Conservation (phyloP, 345 rosid species). For the Corchorus olitorius region DNA sequence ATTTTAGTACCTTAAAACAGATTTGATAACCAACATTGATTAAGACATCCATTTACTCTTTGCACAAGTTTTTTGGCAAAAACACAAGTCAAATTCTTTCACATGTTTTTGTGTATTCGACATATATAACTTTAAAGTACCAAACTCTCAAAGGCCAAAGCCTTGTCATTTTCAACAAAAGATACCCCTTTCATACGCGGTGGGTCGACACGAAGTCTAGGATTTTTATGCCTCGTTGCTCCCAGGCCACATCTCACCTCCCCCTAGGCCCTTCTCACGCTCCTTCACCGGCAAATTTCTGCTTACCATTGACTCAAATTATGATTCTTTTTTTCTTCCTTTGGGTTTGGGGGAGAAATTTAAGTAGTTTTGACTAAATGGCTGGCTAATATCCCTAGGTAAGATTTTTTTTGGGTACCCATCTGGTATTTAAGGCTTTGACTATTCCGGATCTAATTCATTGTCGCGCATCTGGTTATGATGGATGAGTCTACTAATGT, state of each 20-base stretch:
- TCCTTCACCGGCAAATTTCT: background rate
- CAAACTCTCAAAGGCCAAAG: background rate
- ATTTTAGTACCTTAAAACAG: background rate
- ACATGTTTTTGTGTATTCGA: background rate
- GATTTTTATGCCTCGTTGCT: background rate
- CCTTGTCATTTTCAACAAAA: slow-evolving; percentile 26
- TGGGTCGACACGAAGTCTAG: slow-evolving; percentile 9
- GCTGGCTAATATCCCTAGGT: background rate
- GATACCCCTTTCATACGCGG: slow-evolving; percentile 7
- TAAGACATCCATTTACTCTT: slow-evolving; percentile 23
- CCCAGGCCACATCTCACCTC: no score
- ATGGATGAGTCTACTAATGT: no score
- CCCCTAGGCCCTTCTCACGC: background rate
- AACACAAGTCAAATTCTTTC: slow-evolving; percentile 18
- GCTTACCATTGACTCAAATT: background rate
- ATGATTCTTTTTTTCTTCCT: background rate
- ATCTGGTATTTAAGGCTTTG: no score
- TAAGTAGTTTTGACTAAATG: slow-evolving; percentile 6
- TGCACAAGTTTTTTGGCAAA: background rate
- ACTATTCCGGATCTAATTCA: no score
- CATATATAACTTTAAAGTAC: background rate
- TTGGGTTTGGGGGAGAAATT: background rate
- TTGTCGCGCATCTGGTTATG: no score
- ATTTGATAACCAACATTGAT: slow-evolving; percentile 1
- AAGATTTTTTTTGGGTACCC: background rate